These are phyloP conservation scores for Solanum etuberosum DNA, from an alignment of 257 asterid genomes.

Conservation along the genomic window DNA sequence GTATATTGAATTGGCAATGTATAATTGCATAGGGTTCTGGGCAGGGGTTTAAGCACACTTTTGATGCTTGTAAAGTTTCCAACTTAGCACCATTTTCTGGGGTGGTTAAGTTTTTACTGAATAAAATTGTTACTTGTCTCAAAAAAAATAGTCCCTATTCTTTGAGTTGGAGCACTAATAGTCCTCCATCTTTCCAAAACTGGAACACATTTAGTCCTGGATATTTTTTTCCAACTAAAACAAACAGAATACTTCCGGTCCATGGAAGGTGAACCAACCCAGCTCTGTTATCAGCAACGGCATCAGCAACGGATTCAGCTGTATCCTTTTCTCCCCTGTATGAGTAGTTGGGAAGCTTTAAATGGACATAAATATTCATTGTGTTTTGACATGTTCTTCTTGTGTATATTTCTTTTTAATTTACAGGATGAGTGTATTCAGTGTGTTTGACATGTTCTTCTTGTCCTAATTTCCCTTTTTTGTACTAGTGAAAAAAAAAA, in stretches of 20 bases:
- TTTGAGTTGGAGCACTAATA: background rate
- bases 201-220: background rate
- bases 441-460: background rate
- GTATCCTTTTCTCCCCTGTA: slow-evolving; percentile 93
- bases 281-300: slow-evolving; percentile 78
- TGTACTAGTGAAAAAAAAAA: background rate
- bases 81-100: background rate
- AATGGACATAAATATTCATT: background rate
- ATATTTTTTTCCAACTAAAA: background rate
- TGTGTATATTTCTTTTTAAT: background rate
- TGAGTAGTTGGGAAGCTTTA: background rate
- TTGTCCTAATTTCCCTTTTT: background rate
- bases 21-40: background rate
- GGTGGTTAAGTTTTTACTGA: background rate
- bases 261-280: slow-evolving; percentile 76
- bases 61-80: background rate
- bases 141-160: background rate
- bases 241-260: background rate
- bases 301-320: slow-evolving; percentile 70
- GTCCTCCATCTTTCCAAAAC: background rate
- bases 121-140: background rate
- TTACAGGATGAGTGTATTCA: background rate
- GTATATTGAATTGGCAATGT: background rate
- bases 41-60: too few species aligned
- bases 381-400: background rate